Evolutionary conservation across 2,329 filamentous ascomycete genomes (phyloP).

Genomic region (Elsinoe necatrix): DNA sequence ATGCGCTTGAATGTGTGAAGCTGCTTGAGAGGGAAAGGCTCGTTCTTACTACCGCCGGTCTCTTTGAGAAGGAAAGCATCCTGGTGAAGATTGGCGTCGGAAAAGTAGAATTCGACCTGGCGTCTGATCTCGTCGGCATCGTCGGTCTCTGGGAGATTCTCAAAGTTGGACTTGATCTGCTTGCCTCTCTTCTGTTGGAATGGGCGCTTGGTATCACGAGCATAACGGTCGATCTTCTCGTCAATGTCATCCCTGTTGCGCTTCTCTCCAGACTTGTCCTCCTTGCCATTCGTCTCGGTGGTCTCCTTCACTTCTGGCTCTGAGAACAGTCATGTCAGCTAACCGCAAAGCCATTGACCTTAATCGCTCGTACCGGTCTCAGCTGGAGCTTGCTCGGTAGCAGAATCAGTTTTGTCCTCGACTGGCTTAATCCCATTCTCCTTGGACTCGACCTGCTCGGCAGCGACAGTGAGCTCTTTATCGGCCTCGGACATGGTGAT

Average conservation of each 20-base stretch:
- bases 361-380: constrained; percentile 19
- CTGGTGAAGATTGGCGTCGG: constrained; percentile 76
- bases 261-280: constrained; percentile 19
- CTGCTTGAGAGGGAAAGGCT: constrained; percentile 66
- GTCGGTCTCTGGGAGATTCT: constrained; percentile 57
- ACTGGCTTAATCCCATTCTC: neutral
- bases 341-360: constrained; percentile 14
- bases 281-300: constrained; percentile 14
- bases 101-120: constrained; percentile 96
- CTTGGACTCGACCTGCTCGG: constrained; percentile 16
- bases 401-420: neutral
- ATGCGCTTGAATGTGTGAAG: constrained; percentile 91
- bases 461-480: constrained; percentile 16
- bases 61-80: constrained; percentile 80
- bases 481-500: constrained; percentile 17
- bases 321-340: constrained; percentile 13
- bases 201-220: constrained; percentile 16
- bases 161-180: constrained; percentile 24
- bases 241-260: constrained; percentile 20
- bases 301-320: constrained; percentile 17
- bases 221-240: constrained; percentile 17
- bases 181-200: constrained; percentile 12
- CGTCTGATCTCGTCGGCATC: constrained; percentile 75
- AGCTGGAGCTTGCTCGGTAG: neutral
- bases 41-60: constrained; percentile 71